Base-by-base conservation (phyloP, 2,329 filamentous ascomycete genomes). In the Pseudogymnoascus sp. region DNA sequence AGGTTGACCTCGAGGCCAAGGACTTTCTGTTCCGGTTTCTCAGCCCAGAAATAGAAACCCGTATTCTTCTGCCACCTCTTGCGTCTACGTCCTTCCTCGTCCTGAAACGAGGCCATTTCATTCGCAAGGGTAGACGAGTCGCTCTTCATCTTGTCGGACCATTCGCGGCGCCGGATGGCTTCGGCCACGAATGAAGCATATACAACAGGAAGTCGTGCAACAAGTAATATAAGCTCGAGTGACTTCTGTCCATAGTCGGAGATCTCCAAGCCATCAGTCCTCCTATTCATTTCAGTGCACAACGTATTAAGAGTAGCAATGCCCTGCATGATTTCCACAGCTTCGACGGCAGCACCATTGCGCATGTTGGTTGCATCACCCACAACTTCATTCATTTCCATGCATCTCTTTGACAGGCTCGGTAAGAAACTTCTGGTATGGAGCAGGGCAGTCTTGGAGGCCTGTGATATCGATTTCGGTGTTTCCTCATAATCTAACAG, bases 161-260 rank as follows among this genome's bases (percentile, higher is more conserved):
- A 99, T 74, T 97, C 92, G 34, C 86, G 86, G 20, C 94, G 86
- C 62, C 90, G 84, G 39, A 97, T 84, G 14, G 91, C 88, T 74
- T 99, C 94, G 3, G 90, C 83, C 18, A 96, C 78, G 62, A 96
- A 89, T 2, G 91, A 92, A 0, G 92, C 92, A 71, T 97, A 99
- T 67, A 96, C 86, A 61, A 88, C 87, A 0, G 94, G 94, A 30
- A 97, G 81, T 64, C 92, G 86, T 43, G 92, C 87, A 35, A 97
- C 87, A 20, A 90, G 79, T 16, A 87, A 85, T 20, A 99, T 79
- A 39, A 90, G 83, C 64, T 96, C 88, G 70, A 97, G 92, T 0
- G 89, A 87, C 32, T 90, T 85, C 70, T 89, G 80, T 50, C 90
- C 89, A 63, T 94, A 89, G 62, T 89, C 83, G 6, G 88, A 84